phyloP scores from a whole-genome alignment of 2,329 filamentous ascomycete species.

The Fusarium sulawesiense region DNA sequence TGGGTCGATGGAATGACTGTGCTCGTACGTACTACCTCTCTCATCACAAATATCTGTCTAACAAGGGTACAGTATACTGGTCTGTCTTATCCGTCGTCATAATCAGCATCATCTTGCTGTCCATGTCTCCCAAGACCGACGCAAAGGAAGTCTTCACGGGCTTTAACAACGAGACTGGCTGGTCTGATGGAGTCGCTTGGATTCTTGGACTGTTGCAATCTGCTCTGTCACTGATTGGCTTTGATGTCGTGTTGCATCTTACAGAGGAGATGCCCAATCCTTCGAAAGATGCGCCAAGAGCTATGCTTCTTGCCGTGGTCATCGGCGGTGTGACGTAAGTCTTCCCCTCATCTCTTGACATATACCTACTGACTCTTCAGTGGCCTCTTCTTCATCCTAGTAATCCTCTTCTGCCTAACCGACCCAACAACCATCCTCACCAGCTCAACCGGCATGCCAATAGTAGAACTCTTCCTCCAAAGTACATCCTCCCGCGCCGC shows the following conservation, averaged over 20 bases:
- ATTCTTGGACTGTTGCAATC: conserved; percentile 59
- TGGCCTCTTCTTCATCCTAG: conserved; percentile 53
- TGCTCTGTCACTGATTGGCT: conserved; percentile 53
- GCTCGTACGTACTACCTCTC: conserved; percentile 51
- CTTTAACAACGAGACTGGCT: conserved; percentile 58
- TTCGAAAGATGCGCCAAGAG: conserved; percentile 53
- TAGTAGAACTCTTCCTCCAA: conserved; percentile 58
- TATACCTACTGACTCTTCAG: conserved; percentile 24
- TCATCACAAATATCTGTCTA: fast-evolving
- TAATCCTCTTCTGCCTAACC: conserved; percentile 56
- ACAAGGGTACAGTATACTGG: conserved; percentile 53
- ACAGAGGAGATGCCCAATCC: conserved; percentile 60
- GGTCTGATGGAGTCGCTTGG: conserved; percentile 60
- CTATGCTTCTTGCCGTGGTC: conserved; percentile 56
- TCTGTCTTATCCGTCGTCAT: conserved; percentile 56
- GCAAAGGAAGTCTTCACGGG: conserved; percentile 57
- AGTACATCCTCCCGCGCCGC: conserved; percentile 54
- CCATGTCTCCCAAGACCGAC: conserved; percentile 54
- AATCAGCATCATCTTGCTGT: conserved; percentile 57
- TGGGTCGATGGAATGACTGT: conserved; percentile 56
- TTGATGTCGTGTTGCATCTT: conserved; percentile 59
- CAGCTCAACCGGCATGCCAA: conserved; percentile 58
- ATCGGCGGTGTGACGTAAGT: conserved; percentile 57
- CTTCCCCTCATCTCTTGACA: fast-evolving
- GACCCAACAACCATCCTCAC: conserved; percentile 52